These are phyloP conservation scores for Colletotrichum scovillei DNA, from an alignment of 2,329 filamentous ascomycete species.

Conservation along the genomic window DNA sequence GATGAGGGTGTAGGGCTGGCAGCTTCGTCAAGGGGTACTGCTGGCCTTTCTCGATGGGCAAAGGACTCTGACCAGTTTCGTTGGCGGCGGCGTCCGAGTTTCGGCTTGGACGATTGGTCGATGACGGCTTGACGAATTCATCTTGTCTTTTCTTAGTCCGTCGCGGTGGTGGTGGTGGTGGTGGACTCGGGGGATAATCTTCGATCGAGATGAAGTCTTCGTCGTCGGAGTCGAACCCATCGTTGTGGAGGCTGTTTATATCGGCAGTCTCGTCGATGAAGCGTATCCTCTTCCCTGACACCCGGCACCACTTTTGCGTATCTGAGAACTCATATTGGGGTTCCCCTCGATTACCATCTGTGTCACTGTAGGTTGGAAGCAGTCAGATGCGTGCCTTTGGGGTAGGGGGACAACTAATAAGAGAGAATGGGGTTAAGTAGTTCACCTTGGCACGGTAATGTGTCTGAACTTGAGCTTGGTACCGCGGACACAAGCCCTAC, in stretches of 20 bases:
- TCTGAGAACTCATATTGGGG: slow-evolving; percentile 19
- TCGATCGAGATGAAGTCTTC: background rate
- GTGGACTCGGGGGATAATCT: background rate
- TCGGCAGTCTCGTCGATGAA: slow-evolving; percentile 29
- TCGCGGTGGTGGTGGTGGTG: background rate
- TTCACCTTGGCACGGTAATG: slow-evolving; percentile 4
- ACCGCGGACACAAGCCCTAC: background rate
- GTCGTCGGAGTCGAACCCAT: slow-evolving; percentile 17
- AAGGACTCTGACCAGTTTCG: background rate
- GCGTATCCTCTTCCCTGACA: slow-evolving; percentile 5
- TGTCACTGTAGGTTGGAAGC: background rate
- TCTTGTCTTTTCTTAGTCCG: background rate
- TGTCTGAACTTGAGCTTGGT: slow-evolving; percentile 22
- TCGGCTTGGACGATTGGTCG: background rate
- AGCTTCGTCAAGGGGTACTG: background rate
- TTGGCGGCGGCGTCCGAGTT: background rate
- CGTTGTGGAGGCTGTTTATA: slow-evolving; percentile 16
- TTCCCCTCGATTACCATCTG: background rate
- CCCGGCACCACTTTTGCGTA: slow-evolving; percentile 16
- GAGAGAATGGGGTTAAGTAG: too few species aligned
- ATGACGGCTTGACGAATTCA: background rate
- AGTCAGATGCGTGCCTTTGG: background rate
- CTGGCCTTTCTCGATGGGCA: background rate
- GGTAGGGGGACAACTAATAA: too few species aligned
- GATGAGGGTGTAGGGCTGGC: background rate